A percentile compares a stretch with the other conserved stretches of the same genome.
These are phyloP conservation scores for Sclerotiophoma versabilis DNA, from an alignment of 2,329 filamentous ascomycete genomes.

Conservation along the genomic window DNA sequence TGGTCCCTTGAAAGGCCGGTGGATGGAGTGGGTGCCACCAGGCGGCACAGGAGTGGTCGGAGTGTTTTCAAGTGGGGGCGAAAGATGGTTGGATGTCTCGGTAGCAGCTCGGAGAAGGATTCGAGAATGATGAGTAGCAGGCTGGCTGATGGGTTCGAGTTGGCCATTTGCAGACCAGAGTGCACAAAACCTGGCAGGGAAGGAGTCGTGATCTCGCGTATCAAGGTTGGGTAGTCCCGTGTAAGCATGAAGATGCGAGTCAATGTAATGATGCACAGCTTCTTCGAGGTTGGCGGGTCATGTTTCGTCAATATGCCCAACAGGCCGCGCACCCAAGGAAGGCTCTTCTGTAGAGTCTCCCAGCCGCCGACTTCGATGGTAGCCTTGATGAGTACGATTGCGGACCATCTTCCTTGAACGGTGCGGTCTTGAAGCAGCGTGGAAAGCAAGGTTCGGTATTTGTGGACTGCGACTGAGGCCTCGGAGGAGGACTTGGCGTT, in stretches of 20 bases:
- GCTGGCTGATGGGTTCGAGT: slow-evolving; percentile 29
- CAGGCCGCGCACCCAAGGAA: slow-evolving; percentile 79
- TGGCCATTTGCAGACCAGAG: slow-evolving; percentile 70
- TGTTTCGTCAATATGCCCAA: slow-evolving; percentile 80
- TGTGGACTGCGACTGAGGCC: slow-evolving; percentile 75
- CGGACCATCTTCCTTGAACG: slow-evolving; percentile 77
- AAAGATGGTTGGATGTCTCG: slow-evolving; percentile 83
- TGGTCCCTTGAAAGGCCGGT: slow-evolving; percentile 32
- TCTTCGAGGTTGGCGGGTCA: slow-evolving; percentile 77
- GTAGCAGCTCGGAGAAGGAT: slow-evolving; percentile 74
- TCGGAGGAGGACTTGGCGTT: slow-evolving; percentile 71
- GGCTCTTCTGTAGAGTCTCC: slow-evolving; percentile 76
- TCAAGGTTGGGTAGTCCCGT: slow-evolving; percentile 80
- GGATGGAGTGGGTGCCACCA: slow-evolving; percentile 70
- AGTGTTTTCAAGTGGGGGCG: slow-evolving; percentile 77
- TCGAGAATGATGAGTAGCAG: slow-evolving; percentile 74
- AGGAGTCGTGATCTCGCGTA: slow-evolving; percentile 87
- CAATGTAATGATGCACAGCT: slow-evolving; percentile 76
- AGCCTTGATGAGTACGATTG: slow-evolving; percentile 79
- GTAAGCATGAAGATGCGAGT: slow-evolving; percentile 85
- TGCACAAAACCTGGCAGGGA: slow-evolving; percentile 77
- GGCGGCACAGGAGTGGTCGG: slow-evolving; percentile 63
- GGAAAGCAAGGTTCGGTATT: slow-evolving; percentile 78
- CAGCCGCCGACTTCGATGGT: slow-evolving; percentile 83
- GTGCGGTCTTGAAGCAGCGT: slow-evolving; percentile 80